Evolutionary conservation across 805 yeast genomes (phyloP).

Genomic region (Clavispora phyllophila): DNA sequence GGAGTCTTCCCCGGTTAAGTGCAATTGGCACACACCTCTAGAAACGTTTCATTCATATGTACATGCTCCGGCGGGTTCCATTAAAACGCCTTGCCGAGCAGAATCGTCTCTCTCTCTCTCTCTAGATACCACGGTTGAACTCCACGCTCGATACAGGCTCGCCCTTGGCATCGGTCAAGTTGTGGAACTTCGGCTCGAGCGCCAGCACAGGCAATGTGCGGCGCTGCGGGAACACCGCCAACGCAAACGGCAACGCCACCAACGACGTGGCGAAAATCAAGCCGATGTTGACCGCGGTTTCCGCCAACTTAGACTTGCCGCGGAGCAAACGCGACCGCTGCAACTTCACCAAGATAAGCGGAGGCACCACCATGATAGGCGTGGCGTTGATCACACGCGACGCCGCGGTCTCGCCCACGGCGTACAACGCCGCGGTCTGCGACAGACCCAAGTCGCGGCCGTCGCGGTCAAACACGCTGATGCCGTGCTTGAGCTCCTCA

Average conservation of each 20-base stretch:
- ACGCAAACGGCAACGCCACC: slow-evolving; percentile 86
- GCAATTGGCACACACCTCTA: too few relatives aligned
- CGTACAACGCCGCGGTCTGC: slow-evolving; percentile 80
- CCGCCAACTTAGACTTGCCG: slow-evolving; percentile 60
- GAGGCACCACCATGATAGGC: slow-evolving; percentile 96
- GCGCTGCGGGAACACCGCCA: slow-evolving; percentile 93
- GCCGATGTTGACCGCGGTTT: slow-evolving; percentile 75
- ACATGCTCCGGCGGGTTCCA: too few relatives aligned
- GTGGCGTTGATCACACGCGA: slow-evolving; percentile 94
- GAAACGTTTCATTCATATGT: too few relatives aligned
- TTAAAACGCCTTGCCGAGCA: too few relatives aligned
- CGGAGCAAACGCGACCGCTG: slow-evolving; percentile 62
- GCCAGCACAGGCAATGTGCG: slow-evolving; percentile 52
- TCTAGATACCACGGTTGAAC: slow-evolving; percentile 90
- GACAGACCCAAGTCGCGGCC: slow-evolving; percentile 66
- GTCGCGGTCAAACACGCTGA: slow-evolving; percentile 58
- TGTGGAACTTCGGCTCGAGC: slow-evolving; percentile 62
- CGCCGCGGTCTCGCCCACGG: slow-evolving; percentile 96
- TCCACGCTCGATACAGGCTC: slow-evolving; percentile 53
- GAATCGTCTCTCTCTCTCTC: slow-evolving; percentile 13
- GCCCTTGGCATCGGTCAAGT: slow-evolving; percentile 60
- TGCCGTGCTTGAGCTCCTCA: slow-evolving; percentile 86
- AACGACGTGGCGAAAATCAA: slow-evolving; percentile 82
- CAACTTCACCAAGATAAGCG: slow-evolving; percentile 71
- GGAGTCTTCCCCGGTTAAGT: too few relatives aligned